Base-by-base conservation (phyloP, 2,329 filamentous ascomycete species). In the Aspergillus carbonarius region DNA sequence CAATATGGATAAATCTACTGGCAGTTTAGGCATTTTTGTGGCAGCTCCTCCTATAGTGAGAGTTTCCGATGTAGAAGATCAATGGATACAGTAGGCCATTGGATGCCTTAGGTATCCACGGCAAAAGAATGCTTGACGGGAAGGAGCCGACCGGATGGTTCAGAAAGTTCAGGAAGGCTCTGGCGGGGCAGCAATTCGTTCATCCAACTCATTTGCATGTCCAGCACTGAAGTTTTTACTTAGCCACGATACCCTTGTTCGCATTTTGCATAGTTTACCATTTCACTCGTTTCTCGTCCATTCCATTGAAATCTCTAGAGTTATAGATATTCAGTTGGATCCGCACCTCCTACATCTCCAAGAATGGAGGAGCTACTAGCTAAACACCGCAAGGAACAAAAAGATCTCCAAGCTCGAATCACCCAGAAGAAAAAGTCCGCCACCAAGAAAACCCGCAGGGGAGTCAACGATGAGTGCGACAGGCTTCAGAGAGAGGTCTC, bases 391-490 rank as follows among this genome's bases (percentile, higher is more conserved):
- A 95, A 91, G 76, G 93, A 99, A 78, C 87, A 90, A 74, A 88
- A 88, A 67, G 93, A 98, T 61, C 83, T 99, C 25, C 91, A 96
- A 74, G 84, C 86, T 52, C 88, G 89, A 60, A 87, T 96, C 70
- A 97, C 91, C 5, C 92, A 89, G 78, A 98, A 97, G 83, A 99
- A 97, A 82, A 98, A 97, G 81, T 89, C 90, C 66, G 93, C 95
- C 15, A 96, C 89, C 48, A 99, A 98, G 78, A 88, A 87, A 75
- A 87, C 85, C 8, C 81, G 85, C 51, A 87, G 89, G 73, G 87
- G 88, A 27, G 81, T 93, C 40, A 87, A 86, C 62, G 85, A 88
- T 64, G 85, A 88, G 68, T 88, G 85, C 70, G 84, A 84, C 18
- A 72, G 76, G 25, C 75, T 87, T 37, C 85, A 87, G 65, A 72